phyloP scores from a whole-genome alignment of 176 grass and related monocot genomes.

The Echinochloa phyllopogon region DNA sequence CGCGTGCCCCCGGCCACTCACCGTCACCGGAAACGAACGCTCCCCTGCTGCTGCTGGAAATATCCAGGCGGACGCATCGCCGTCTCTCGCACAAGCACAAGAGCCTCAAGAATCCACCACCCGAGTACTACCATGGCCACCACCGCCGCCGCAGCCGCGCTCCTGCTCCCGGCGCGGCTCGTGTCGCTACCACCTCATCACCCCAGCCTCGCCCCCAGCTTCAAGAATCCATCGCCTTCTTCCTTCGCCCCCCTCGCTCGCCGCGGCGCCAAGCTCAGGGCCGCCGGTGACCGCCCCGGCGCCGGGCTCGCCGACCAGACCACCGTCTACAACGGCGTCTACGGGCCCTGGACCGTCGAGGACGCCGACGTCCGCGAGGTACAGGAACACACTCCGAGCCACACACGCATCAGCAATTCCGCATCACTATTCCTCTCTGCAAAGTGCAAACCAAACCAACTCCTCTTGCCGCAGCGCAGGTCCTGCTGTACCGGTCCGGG shows the following conservation, averaged over 20 bases:
- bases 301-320: constrained; percentile 45
- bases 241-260: not conserved
- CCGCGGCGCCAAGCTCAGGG: constrained; percentile 30
- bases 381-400: not conserved
- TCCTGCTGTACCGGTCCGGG: constrained; percentile 79
- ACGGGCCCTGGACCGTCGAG: constrained; percentile 86
- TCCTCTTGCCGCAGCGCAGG: constrained; percentile 39
- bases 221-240: not conserved
- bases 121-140: not conserved
- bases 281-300: constrained; percentile 46
- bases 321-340: constrained; percentile 66
- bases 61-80: not conserved
- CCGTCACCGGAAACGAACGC: constrained; percentile 16
- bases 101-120: not conserved
- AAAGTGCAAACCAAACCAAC: not conserved
- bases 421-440: too few relatives aligned
- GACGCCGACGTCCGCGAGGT: constrained; percentile 75
- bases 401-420: not conserved
- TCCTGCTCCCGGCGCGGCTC: constrained; percentile 17
- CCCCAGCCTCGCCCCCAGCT: not conserved
- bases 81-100: not conserved
- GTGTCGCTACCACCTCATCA: not conserved
- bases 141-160: constrained; percentile 4
- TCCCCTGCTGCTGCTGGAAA: not conserved
- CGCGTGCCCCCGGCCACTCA: not conserved